Base-by-base conservation (phyloP, 2,329 filamentous ascomycete genomes). In the Knufia petricola region DNA sequence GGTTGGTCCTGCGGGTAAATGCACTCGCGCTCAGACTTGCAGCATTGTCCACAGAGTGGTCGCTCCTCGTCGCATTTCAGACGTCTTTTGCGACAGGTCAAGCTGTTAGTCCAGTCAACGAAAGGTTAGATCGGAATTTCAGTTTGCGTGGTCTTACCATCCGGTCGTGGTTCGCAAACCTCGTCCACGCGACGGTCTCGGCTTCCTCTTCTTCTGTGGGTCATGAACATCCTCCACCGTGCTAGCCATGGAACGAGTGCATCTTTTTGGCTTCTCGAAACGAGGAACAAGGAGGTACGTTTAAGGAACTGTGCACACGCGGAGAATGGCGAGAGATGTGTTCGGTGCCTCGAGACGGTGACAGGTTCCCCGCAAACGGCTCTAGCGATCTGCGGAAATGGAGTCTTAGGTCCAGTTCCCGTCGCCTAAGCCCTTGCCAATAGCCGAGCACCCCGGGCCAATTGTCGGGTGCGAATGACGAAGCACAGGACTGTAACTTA, bases 91-190 rank as follows among this genome's bases (percentile, higher is more conserved):
- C 46, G 46, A 37, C 46, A 49, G 2, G 46, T 49, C 24, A 49
- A 38, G 46, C 43, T 46, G n/a, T 26, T 36, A 17, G n/a, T 24
- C 10, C n/a, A 37, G n/a, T 37, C 28, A 23, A 4, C 30, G 26
- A 10, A 23, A 10, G 15, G 20, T 13, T 13, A 9, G 23, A 4
- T 2, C 7, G 24, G 15, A 26, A n/a, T 4, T 9, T 24, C 12
- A 15, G 15, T 2, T 21, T n/a, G n/a, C n/a, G 12, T 7, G 20
- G 3, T 10, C 43, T 46, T 46, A 46, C 43, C 46, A 49, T 13
- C 46, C 46, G 19, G 46, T 49, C n/a, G 37, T 42, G n/a, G 46
- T 49, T 9, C 46, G 37, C 26, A 49, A 23, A 10, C 46, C 46
- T 13, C 38, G 37, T 10, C 37, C 46, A 41, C 46, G 46, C 10